A percentile compares a stretch with the other conserved stretches of the same genome.
These are phyloP conservation scores for Priceomyces castillae DNA, from an alignment of 805 yeast species.

Conservation along the genomic window DNA sequence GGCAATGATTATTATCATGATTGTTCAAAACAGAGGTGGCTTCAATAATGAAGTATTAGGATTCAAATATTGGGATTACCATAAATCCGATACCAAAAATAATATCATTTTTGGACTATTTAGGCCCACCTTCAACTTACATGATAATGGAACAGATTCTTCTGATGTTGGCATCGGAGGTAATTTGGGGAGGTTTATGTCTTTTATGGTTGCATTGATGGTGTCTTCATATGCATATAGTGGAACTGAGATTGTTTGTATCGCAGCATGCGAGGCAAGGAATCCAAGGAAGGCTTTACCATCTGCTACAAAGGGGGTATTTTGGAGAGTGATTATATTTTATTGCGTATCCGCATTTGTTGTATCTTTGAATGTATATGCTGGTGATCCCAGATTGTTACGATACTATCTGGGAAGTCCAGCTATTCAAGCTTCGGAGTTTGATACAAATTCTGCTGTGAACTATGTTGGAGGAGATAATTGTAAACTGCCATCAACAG, in stretches of 20 bases:
- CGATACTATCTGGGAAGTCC: constrained; percentile 47
- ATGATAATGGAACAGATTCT: constrained; percentile 55
- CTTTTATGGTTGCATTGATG: constrained; percentile 57
- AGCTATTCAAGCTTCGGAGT: constrained; percentile 21
- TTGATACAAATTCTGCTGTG: constrained; percentile 27
- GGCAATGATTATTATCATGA: constrained; percentile 58
- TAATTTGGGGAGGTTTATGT: constrained; percentile 55
- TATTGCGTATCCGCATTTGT: constrained; percentile 66
- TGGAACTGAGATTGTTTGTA: constrained; percentile 79
- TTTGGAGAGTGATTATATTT: constrained; percentile 64
- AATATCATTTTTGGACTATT: constrained; percentile 65
- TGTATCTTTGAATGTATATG: constrained; percentile 68
- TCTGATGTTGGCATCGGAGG: constrained; percentile 59
- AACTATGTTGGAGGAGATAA: constrained; percentile 34
- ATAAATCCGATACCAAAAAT: constrained; percentile 46
- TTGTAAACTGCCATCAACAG: constrained; percentile 22
- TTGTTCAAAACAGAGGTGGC: constrained; percentile 61
- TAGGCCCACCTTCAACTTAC: constrained; percentile 66
- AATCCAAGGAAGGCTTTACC: constrained; percentile 78
- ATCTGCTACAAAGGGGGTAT: constrained; percentile 70
- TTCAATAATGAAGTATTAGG: constrained; percentile 51
- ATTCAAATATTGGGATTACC: constrained; percentile 63
- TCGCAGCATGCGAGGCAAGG: constrained; percentile 84
- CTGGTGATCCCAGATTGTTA: constrained; percentile 73
- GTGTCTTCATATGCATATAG: constrained; percentile 73